A percentile compares a stretch with the other conserved stretches of the same genome.
These are phyloP conservation scores for Hyphodiscus hymeniophilus DNA, from an alignment of 495 filamentous ascomycete species.

Conservation along the genomic window DNA sequence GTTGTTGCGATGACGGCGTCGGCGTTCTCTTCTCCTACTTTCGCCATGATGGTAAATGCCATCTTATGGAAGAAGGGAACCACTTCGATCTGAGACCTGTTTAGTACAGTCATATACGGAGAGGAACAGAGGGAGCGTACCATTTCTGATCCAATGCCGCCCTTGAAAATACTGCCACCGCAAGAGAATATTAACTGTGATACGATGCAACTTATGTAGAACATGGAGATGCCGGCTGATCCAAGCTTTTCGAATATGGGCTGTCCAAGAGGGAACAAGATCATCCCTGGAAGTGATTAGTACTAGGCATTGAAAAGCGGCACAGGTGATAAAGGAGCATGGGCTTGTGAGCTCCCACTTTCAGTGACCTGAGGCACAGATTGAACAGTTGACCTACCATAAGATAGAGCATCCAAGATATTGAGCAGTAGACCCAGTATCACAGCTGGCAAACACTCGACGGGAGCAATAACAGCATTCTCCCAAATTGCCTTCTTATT, in stretches of 20 bases:
- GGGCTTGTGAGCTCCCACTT: background rate
- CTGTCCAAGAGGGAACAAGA: constrained; percentile 84
- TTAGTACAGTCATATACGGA: background rate
- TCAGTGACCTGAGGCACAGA: background rate
- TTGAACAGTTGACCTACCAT: constrained; percentile 46
- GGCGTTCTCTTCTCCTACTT: constrained; percentile 71
- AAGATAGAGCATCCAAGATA: constrained; percentile 88
- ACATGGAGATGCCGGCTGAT: constrained; percentile 93
- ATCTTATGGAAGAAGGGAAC: constrained; percentile 97
- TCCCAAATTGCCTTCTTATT: constrained; percentile 55
- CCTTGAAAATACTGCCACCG: constrained; percentile 78
- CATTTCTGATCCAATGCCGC: constrained; percentile 94
- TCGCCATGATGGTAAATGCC: constrained; percentile 77
- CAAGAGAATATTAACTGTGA: constrained; percentile 88
- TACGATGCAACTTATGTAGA: constrained; percentile 95
- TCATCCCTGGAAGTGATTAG: constrained; percentile 54
- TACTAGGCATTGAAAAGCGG: background rate
- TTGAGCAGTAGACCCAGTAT: constrained; percentile 84
- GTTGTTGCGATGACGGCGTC: constrained; percentile 86
- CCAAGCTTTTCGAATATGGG: constrained; percentile 76
- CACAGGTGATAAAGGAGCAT: background rate
- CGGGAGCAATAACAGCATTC: constrained; percentile 54
- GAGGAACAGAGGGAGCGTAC: constrained; percentile 29
- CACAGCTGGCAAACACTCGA: constrained; percentile 71
- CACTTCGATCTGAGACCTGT: constrained; percentile 60